Base-by-base conservation (phyloP, 495 filamentous ascomycete genomes). In the Parathielavia hyrcaniae region DNA sequence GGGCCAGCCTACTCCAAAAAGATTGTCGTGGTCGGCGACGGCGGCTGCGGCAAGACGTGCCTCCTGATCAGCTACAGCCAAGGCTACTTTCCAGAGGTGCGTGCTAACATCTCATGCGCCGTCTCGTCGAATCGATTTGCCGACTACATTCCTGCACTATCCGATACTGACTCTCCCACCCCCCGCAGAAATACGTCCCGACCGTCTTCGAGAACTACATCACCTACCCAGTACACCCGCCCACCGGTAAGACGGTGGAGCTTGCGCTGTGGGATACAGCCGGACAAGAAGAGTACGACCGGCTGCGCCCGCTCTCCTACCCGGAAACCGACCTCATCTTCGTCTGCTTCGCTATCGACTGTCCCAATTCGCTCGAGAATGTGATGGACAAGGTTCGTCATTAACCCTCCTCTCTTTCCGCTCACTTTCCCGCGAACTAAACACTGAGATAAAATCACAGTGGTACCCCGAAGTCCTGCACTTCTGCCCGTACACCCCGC, bases 171-270 rank as follows among this genome's bases (percentile, higher is more conserved):
- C 34, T 3, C 30, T 26, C 0, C n/a, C 9, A n/a, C 22, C 5
- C 22, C 5, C 19, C 30, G 43, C 34, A 98, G 93, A 98, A 97
- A 97, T 98, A 98, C 68, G 92, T 98, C 50, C 93, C 93, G 3
- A 98, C 93, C 0, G 93, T 98, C 59, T 98, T 98, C 69, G 93
- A 98, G 68, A 98, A 98, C 76, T 98, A 98, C 80, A 97, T 97
- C 74, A 96, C 93, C 39, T 90, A 97, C 73, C 93, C 90, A 53
- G 83, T 81, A 39, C 95, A 98, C 69, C 83, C 85, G 64, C 77
- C 82, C 11, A 88, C 86, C 23, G 91, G 93, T 61, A 97, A 97
- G 78, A 91, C 83, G 38, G 89, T 97, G 52, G 93, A 98, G 75
- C 81, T 98, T 44, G 93, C 93, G 16, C 83, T 98, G 23, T 98